Evolutionary conservation across 2,329 filamentous ascomycete genomes (phyloP), one percentile per base, ranked within the genome.

Genomic region (Colletotrichum eleusines): DNA sequence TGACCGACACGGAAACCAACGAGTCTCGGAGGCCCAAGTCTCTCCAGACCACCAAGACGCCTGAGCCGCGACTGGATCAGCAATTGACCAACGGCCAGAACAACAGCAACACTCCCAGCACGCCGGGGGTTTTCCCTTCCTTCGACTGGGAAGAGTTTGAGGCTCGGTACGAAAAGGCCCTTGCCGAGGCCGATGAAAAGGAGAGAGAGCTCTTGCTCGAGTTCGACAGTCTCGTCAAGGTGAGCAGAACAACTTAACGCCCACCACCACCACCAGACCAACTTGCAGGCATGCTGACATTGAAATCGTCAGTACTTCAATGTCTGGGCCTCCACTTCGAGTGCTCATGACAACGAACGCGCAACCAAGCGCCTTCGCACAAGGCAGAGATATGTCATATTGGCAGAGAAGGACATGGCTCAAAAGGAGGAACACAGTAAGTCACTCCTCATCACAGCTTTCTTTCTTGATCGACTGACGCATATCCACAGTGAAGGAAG

Each of bases 131-230:
- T 63, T 81, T 93, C 71, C 80, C 83, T 55, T 81, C 76, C 0
- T 94, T 93, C 76, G 89, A 95, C 80, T 97, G 94, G 94, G 84
- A 90, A 3, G 87, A 91, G n/a, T 90, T 97, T 40, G 87, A 94
- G 79, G 77, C 83, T 1, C 88, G 89, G 51, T 97, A 94, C 75
- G 85, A 91, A 70, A 82, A 87, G 63, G 89, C 89, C 23, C 87
- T 97, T 75, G 81, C 84, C 18, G 85, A 90, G 50, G 88, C 91
- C 42, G 87, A 90, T 62, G 83, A 84, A 2, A 82, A 89, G 2
- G 94, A 97, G 77, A 85, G 85, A 54, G 83, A 88, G 38, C 83
- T 95, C 54, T 82, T 92, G 63, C 84, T 88, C 26, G 91, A 95
- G 72, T 94, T 92, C 73, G 85, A 90, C 20, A 81, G 84, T 51